Base-by-base conservation (phyloP, 2,329 filamentous ascomycete species). In the Neopestalotiopsis rosae region DNA sequence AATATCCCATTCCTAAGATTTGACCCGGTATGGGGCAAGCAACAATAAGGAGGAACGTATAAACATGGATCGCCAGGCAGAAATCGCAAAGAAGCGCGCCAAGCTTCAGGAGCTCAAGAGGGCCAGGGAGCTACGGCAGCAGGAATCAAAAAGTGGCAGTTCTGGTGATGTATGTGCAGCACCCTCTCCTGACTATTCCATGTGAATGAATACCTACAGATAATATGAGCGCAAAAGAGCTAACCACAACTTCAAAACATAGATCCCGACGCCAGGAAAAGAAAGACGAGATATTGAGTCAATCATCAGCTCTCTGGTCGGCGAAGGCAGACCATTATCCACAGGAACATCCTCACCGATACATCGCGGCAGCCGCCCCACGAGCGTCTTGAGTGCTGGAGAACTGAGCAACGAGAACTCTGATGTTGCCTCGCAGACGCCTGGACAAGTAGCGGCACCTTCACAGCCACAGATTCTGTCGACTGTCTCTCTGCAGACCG, bases 81-180 rank as follows among this genome's bases (percentile, higher is more conserved):
- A 99, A 86, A 97, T 99, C 75, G 86, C 96, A 76, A 95, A 94
- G 74, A 99, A 99, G 85, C 95, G 94, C 86, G 95, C 95, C 72
- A 98, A 96, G 86, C 94, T 99, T 76, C 95, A 94, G 64, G 96
- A 98, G 87, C 88, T 99, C 73, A 98, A 97, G 85, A 90, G 93
- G 71, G 94, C 98, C 83, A 90, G 96, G 75, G 94, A 97, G 80
- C 84, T 95, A 75, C 89, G 95, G 69, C 89, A 93, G 72, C 93
- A 88, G 78, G 93, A 97, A 79, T 90, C 86, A 74, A 89, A 94
- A 74, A 88, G 91, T 76, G 90, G 90, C 69, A 88, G 89, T 77
- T 83, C 88, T 65, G 88, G 87, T 79, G 94, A 97, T 84, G 94
- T 97, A 87, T 75, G 84, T 17, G 20, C 24, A 34, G 24, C 34